These are phyloP conservation scores for Sclerotinia subarctica DNA, from an alignment of 2,329 filamentous ascomycete species.

Conservation along the genomic window DNA sequence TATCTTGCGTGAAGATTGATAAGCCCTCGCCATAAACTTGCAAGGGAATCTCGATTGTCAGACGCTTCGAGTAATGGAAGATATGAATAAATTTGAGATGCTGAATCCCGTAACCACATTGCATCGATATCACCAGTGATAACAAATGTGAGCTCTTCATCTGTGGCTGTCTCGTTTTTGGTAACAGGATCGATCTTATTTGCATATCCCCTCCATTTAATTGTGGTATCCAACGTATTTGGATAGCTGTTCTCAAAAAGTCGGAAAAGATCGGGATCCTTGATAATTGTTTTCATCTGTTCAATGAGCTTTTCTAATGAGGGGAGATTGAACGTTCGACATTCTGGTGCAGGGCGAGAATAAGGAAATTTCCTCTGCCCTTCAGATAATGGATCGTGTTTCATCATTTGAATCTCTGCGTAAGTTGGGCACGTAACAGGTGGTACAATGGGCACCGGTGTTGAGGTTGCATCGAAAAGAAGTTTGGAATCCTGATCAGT, in stretches of 20 bases:
- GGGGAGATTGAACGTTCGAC: constrained; percentile 75
- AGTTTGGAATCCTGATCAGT: not conserved
- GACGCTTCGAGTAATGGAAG: constrained; percentile 59
- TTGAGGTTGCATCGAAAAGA: not conserved
- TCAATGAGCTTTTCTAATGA: constrained; percentile 73
- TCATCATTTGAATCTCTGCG: constrained; percentile 27
- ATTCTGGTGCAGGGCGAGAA: constrained; percentile 71
- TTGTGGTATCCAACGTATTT: constrained; percentile 71
- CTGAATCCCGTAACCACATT: constrained; percentile 87
- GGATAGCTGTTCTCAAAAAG: constrained; percentile 72
- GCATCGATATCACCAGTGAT: constrained; percentile 68
- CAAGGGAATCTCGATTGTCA: constrained; percentile 54
- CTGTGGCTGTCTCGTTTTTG: constrained; percentile 36
- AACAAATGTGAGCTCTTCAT: constrained; percentile 61
- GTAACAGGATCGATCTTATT: constrained; percentile 43
- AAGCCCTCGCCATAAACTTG: constrained; percentile 64
- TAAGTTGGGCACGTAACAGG: constrained; percentile 22
- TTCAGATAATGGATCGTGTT: constrained; percentile 31
- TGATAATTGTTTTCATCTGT: constrained; percentile 64
- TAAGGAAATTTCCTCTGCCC: constrained; percentile 74
- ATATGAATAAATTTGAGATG: constrained; percentile 70
- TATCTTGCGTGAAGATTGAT: constrained; percentile 70
- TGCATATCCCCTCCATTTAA: constrained; percentile 63
- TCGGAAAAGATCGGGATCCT: constrained; percentile 70
- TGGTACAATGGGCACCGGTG: not conserved